These are phyloP conservation scores for Talaromyces nanjingensis DNA, from an alignment of 495 filamentous ascomycete genomes.

Conservation along the genomic window DNA sequence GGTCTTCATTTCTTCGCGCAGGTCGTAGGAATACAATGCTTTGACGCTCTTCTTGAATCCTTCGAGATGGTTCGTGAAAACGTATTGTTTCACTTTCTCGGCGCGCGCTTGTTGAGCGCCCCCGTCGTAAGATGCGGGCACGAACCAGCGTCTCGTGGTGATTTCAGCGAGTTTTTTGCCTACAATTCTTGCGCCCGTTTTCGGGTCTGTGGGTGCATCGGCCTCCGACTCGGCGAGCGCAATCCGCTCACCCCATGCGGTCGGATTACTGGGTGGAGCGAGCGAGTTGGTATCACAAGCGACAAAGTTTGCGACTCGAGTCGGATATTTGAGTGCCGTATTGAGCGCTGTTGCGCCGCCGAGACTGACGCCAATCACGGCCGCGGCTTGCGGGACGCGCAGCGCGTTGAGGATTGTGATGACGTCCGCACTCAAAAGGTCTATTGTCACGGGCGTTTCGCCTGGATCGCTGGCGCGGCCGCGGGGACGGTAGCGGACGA, in stretches of 20 bases:
- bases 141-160: conserved; percentile 72
- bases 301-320: conserved; percentile 51
- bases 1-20: conserved; percentile 53
- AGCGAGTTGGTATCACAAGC: conserved; percentile 72
- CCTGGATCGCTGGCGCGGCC: conserved; percentile 3
- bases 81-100: conserved; percentile 49
- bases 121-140: conserved; percentile 50
- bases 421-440: conserved; percentile 61
- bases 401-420: conserved; percentile 50
- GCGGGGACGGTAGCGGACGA: conserved; percentile 59
- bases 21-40: conserved; percentile 70
- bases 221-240: conserved; percentile 52
- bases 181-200: conserved; percentile 38
- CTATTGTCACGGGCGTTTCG: conserved; percentile 37
- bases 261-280: conserved; percentile 59
- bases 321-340: conserved; percentile 58
- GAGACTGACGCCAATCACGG: conserved; percentile 66
- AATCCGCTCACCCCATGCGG: conserved; percentile 71
- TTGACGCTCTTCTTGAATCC: conserved; percentile 65
- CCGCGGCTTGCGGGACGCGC: conserved; percentile 51
- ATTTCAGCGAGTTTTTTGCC: conserved; percentile 52
- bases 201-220: background rate
- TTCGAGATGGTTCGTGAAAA: conserved; percentile 54
- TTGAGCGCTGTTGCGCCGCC: conserved; percentile 71
- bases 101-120: conserved; percentile 37